Base-by-base conservation (phyloP, 306 rosid species). In the Arachis stenosperma region DNA sequence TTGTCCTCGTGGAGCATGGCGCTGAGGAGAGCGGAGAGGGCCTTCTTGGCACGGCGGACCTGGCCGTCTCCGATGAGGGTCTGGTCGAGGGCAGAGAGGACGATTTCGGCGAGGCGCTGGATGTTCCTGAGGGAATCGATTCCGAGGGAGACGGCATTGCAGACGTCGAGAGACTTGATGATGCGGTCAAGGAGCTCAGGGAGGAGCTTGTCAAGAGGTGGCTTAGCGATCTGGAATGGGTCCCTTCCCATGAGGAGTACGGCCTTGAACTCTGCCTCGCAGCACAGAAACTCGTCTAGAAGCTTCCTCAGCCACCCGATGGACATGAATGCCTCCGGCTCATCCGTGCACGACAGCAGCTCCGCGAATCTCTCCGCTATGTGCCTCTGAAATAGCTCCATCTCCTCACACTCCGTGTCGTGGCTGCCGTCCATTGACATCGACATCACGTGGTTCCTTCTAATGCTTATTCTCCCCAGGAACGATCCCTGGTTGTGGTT, bases 241-340 rank as follows among this genome's bases (percentile, higher is more conserved):
- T 94, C 97, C 5, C 89, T 96, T 3, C 88, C 95, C 87, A 86
- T 83, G 7, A 95, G 22, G 36, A 95, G 64, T 0, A 95, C 83
- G 9, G 97, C 97, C 58, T 95, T 95, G 88, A 91, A 95, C 70
- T 95, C 93, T 0, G 97, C 91, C 68, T 95, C 99, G 74, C 96
- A 90, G 63, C 99, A 95, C 33, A 95, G 93, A 55, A 91, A 90
- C 43, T 77, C 79, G 68, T 95, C 96, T 37, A 95, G 88, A 13
- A 95, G 93, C 41, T 70, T 87, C 3, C 99, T 66, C 2, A 90
- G 89, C 97, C 96, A 91, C 0, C 81, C 79, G 46, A 91, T 80
- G 15, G 99, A 95, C 3, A 91, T 88, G 0, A 91, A 46, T 0
- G 91, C 56, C 89, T 12, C 47, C 29, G 0, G 82, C 0, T 90